Evolutionary conservation across 2,329 filamentous ascomycete species (phyloP), one percentile per base, ranked within the genome.

Genomic region (Fusarium sp.): DNA sequence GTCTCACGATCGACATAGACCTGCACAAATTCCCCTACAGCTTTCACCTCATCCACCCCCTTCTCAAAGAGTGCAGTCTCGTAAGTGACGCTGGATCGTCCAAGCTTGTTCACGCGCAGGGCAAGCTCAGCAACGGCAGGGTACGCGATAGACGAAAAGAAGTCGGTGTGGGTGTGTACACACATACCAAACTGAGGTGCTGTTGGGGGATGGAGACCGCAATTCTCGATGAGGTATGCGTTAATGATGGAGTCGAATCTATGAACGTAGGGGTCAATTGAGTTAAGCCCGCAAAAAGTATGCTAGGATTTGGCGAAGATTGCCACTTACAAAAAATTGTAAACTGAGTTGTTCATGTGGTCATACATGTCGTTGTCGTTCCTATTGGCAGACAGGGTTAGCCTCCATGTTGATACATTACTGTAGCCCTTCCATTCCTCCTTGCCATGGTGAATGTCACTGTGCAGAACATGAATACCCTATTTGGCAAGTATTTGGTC

Each of bases 321-420:
- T 14, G 5, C 18, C 45, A 43, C 84, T 77, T 79, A 90, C 86
- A 97, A 85, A 67, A 92, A 91, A 74, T 92, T 92, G 80, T 97
- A 97, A 56, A 96, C 86, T 42, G 90, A 92, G 77, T 97, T 97
- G 82, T 97, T 97, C 85, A 97, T 89, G 78, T 98, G 95, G 65
- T 93, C 87, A 80, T 96, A 97, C 92, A 97, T 96, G 82, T 97
- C 94, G 77, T 97, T 97, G 80, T 97, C 94, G 78, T 89, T 90
- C 93, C 93, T 94, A 60, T 45, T 65, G 60, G 62, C 8, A 58
- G 49, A 58, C 18, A 51, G 66, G 55, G 57, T 74, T 62, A 71
- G 67, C 46, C 37, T 37, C 34, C 18, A 12, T 46, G 53, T 67
- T 26, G 45, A 31, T 43, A n/a, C 31, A 23, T 52, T 21, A 41